These are phyloP conservation scores for Parsonsia alboflavescens DNA, from an alignment of 257 asterid species.

Conservation along the genomic window DNA sequence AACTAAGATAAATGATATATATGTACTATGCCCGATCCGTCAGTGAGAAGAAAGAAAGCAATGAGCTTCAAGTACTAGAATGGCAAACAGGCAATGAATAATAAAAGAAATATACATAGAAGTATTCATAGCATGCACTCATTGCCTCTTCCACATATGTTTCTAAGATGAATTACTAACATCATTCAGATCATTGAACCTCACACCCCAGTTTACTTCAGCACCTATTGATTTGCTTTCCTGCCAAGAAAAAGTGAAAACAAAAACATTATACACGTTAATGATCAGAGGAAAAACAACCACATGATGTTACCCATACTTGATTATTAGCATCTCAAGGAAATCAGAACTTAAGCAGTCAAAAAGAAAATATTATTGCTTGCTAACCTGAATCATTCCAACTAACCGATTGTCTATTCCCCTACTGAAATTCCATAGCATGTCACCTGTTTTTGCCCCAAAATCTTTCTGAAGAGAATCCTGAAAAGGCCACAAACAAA, in stretches of 20 bases:
- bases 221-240: slow-evolving; percentile 93
- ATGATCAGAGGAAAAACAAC: not conserved
- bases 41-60: not conserved
- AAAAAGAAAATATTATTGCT: not conserved
- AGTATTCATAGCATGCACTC: not conserved
- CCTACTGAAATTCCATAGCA: slow-evolving; percentile 88
- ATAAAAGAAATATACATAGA: not conserved
- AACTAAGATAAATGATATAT: not conserved
- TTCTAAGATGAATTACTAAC: slow-evolving; percentile 38
- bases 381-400: slow-evolving; percentile 34
- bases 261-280: not conserved
- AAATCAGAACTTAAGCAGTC: not conserved
- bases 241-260: slow-evolving; percentile 40
- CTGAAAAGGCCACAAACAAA: slow-evolving; percentile 39
- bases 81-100: not conserved
- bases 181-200: slow-evolving; percentile 75
- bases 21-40: not conserved
- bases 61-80: not conserved
- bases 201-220: slow-evolving; percentile 98
- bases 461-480: slow-evolving; percentile 92
- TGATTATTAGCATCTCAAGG: not conserved
- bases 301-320: not conserved
- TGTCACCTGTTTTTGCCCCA: slow-evolving; percentile 84
- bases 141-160: not conserved
- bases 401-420: slow-evolving; percentile 81